These are phyloP conservation scores for Colletotrichum musae DNA, from an alignment of 2,329 filamentous ascomycete species.

Conservation along the genomic window DNA sequence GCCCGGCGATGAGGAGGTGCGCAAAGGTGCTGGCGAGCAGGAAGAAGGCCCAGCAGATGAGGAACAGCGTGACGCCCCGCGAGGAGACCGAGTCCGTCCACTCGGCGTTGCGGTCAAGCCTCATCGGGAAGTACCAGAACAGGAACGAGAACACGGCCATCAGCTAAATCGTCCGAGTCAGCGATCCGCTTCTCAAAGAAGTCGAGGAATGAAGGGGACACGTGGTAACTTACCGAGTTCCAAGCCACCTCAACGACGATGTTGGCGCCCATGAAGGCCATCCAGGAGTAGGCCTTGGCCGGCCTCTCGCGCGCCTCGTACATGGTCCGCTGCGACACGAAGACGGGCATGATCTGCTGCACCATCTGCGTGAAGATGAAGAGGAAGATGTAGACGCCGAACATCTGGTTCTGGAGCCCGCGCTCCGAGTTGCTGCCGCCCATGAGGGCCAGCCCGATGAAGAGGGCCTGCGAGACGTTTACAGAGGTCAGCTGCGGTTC, in stretches of 20 bases:
- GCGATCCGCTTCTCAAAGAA: neutral
- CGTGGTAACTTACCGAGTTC: constrained; percentile 58
- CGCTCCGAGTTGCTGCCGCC: constrained; percentile 69
- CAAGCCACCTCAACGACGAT: constrained; percentile 79
- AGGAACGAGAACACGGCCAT: constrained; percentile 73
- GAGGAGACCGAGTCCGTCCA: constrained; percentile 59
- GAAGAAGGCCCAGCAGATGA: constrained; percentile 75
- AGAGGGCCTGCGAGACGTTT: constrained; percentile 59
- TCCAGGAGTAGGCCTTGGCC: constrained; percentile 78
- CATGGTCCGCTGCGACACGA: constrained; percentile 73
- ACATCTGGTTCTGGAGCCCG: constrained; percentile 76
- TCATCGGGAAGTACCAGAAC: constrained; percentile 78
- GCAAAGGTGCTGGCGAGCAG: constrained; percentile 78
- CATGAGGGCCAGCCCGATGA: constrained; percentile 76
- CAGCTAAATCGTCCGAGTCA: constrained; percentile 47
- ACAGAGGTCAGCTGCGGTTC: neutral
- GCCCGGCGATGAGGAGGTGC: constrained; percentile 73
- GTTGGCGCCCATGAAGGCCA: constrained; percentile 75
- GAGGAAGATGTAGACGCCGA: constrained; percentile 75
- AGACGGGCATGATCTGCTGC: constrained; percentile 74
- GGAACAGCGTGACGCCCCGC: constrained; percentile 73
- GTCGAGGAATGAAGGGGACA: rapidly evolving
- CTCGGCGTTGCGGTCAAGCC: constrained; percentile 71
- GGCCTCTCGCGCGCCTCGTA: constrained; percentile 78
- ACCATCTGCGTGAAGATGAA: constrained; percentile 65